Percentiles rank a stretch among this genome's conserved stretches.
Conservation (phyloP, 805 yeast genomes). For the Vanderwaltozyma yarrowii region DNA sequence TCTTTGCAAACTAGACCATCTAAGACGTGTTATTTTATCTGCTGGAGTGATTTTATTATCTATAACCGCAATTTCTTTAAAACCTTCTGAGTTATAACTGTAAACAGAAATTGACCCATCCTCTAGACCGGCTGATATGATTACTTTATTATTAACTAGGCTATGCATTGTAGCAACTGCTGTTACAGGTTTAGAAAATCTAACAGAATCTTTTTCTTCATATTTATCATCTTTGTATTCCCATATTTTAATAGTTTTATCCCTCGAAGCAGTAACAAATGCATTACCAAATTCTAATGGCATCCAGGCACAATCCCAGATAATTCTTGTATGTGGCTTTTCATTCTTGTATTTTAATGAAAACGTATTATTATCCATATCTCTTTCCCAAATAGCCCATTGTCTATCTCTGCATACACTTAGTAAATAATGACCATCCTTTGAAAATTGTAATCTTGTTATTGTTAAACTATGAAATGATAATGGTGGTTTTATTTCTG, state of each 20-base stretch:
- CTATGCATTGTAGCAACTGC: slow-evolving; percentile 44
- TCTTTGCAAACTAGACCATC: slow-evolving; percentile 36
- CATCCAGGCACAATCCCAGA: slow-evolving; percentile 93
- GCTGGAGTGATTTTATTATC: slow-evolving; percentile 43
- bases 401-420: slow-evolving; percentile 87
- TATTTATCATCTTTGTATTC: slow-evolving; percentile 30
- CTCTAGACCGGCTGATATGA: slow-evolving; percentile 61
- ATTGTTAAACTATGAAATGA: slow-evolving; percentile 76
- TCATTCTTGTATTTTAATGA: slow-evolving; percentile 34
- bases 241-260: slow-evolving; percentile 73
- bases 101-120: slow-evolving; percentile 48
- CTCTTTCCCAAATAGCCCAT: slow-evolving; percentile 61
- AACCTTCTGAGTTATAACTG: slow-evolving; percentile 26
- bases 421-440: slow-evolving; percentile 50
- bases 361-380: slow-evolving; percentile 31
- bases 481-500: slow-evolving; percentile 46
- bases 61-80: slow-evolving; percentile 27
- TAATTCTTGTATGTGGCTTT: slow-evolving; percentile 82
- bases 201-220: slow-evolving; percentile 32
- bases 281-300: slow-evolving; percentile 36
- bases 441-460: slow-evolving; percentile 70
- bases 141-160: slow-evolving; percentile 21
- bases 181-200: slow-evolving; percentile 51
- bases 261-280: slow-evolving; percentile 86
- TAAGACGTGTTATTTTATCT: slow-evolving; percentile 48